Evolutionary conservation across 768 basidiomycete species (phyloP).

Genomic region (Sarcodon sp.): DNA sequence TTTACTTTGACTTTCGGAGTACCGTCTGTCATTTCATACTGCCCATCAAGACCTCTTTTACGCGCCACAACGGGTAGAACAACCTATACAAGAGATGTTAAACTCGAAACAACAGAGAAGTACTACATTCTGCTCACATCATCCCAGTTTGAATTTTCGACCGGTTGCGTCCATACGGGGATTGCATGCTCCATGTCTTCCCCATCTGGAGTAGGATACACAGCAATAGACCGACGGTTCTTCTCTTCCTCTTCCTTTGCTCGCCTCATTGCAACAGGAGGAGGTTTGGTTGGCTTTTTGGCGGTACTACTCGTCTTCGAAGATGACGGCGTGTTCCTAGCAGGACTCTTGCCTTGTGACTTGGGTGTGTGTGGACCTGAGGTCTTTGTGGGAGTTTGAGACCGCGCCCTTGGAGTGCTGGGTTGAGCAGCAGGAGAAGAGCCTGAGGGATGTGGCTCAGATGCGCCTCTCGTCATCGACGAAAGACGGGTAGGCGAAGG

Average conservation of each 20-base stretch:
- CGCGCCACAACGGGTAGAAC: conserved; percentile 77
- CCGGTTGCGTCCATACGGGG: conserved; percentile 71
- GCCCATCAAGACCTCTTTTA: conserved; percentile 64
- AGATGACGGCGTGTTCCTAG: conserved; percentile 21
- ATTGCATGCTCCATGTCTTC: conserved; percentile 60
- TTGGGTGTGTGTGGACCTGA: conserved; percentile 16
- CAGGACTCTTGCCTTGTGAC: conserved; percentile 34
- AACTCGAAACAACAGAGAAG: conserved; percentile 4
- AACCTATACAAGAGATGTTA: conserved; percentile 30
- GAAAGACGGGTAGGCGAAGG: conserved; percentile 26
- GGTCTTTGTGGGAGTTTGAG: conserved; percentile 4
- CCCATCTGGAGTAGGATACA: conserved; percentile 52
- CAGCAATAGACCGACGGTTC: conserved; percentile 45
- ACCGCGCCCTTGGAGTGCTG: conserved; percentile 7
- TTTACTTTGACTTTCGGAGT: conserved; percentile 41
- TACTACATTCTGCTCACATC: conserved; percentile 34
- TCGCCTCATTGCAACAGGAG: conserved; percentile 18
- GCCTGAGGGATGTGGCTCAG: conserved; percentile 19
- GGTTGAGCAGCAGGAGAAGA: conserved; percentile 7
- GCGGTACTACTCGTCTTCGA: conserved; percentile 24
- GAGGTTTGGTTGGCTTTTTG: conserved; percentile 21
- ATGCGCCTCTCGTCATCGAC: conserved; percentile 14
- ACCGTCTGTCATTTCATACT: conserved; percentile 61
- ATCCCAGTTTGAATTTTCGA: conserved; percentile 65
- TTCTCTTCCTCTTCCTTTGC: conserved; percentile 24